A percentile compares a stretch with the other conserved stretches of the same genome.
phyloP scores from a whole-genome alignment of 2,329 filamentous ascomycete species.

The Penicillium fuscoglaucum region DNA sequence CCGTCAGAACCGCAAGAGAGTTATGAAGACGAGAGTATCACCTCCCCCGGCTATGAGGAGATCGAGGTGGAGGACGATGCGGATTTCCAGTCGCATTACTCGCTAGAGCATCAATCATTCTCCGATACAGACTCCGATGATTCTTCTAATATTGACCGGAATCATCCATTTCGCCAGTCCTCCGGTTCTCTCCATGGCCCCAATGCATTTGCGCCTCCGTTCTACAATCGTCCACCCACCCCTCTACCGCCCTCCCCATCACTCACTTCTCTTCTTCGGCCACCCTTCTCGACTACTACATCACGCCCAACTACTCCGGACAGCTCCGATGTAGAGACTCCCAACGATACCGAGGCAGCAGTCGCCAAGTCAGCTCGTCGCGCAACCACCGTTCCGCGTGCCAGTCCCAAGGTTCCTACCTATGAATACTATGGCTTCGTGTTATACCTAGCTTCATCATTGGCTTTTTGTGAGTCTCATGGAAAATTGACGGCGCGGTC shows the following conservation, averaged over 20 bases:
- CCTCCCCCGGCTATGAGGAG: slow-evolving; percentile 32
- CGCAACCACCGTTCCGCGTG: slow-evolving; percentile 71
- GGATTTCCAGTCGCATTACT: slow-evolving; percentile 50
- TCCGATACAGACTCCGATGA: slow-evolving; percentile 40
- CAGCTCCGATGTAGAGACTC: slow-evolving; percentile 78
- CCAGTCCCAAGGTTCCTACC: slow-evolving; percentile 91
- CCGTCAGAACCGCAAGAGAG: slow-evolving; percentile 24
- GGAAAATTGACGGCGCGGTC: not conserved
- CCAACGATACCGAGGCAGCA: slow-evolving; percentile 59
- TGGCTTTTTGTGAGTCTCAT: slow-evolving; percentile 69
- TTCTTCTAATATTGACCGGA: slow-evolving; percentile 34
- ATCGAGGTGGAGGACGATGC: slow-evolving; percentile 42
- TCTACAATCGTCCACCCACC: slow-evolving; percentile 96
- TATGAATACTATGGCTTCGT: slow-evolving; percentile 99
- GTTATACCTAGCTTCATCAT: slow-evolving; percentile 83
- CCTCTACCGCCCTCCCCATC: slow-evolving; percentile 90
- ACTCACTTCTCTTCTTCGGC: slow-evolving; percentile 83
- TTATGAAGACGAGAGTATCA: slow-evolving; percentile 31
- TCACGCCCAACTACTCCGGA: slow-evolving; percentile 93
- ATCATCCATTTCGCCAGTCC: slow-evolving; percentile 44
- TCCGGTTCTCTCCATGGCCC: slow-evolving; percentile 44
- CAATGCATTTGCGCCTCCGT: slow-evolving; percentile 71
- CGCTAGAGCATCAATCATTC: slow-evolving; percentile 39
- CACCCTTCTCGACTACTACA: slow-evolving; percentile 63
- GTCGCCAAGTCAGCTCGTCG: slow-evolving; percentile 61